These are phyloP conservation scores for Podaxis sp. DNA, from an alignment of 768 basidiomycete genomes.

Conservation along the genomic window DNA sequence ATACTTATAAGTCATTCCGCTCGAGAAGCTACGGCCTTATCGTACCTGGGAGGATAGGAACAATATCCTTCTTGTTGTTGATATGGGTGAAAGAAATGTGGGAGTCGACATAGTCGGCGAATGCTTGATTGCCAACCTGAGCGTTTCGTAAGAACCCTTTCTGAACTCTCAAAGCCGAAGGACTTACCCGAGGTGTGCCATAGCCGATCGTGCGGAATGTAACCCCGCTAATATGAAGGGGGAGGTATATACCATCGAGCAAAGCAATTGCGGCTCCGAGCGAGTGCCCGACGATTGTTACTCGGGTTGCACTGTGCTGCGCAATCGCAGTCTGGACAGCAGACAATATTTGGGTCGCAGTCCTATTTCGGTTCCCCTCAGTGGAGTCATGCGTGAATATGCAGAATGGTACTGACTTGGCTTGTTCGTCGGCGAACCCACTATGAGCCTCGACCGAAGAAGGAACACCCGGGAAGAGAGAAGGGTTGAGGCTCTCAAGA, in stretches of 20 bases:
- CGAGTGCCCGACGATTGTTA: constrained; percentile 44
- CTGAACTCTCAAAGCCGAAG: not conserved
- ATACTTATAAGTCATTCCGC: constrained; percentile 32
- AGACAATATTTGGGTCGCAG: constrained; percentile 36
- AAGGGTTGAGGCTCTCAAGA: constrained; percentile 29
- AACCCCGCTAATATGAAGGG: constrained; percentile 42
- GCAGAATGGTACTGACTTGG: constrained; percentile 27
- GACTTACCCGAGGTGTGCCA: constrained; percentile 42
- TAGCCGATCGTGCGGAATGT: constrained; percentile 37
- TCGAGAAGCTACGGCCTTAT: not conserved
- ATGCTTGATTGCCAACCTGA: constrained; percentile 36
- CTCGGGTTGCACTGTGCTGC: constrained; percentile 28
- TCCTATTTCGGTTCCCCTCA: constrained; percentile 25
- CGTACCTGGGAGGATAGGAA: constrained; percentile 30
- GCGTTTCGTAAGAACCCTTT: not conserved
- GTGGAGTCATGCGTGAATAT: not conserved
- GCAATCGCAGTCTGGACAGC: constrained; percentile 37
- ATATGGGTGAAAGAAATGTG: constrained; percentile 22
- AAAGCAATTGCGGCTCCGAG: constrained; percentile 48
- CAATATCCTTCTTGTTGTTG: constrained; percentile 26
- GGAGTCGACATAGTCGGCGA: constrained; percentile 25
- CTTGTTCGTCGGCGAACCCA: constrained; percentile 43
- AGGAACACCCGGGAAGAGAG: constrained; percentile 44
- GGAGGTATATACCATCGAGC: constrained; percentile 55
- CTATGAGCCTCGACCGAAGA: constrained; percentile 38